Evolutionary conservation across 495 filamentous ascomycete species (phyloP).

Genomic region (Hypoxylon fragiforme): DNA sequence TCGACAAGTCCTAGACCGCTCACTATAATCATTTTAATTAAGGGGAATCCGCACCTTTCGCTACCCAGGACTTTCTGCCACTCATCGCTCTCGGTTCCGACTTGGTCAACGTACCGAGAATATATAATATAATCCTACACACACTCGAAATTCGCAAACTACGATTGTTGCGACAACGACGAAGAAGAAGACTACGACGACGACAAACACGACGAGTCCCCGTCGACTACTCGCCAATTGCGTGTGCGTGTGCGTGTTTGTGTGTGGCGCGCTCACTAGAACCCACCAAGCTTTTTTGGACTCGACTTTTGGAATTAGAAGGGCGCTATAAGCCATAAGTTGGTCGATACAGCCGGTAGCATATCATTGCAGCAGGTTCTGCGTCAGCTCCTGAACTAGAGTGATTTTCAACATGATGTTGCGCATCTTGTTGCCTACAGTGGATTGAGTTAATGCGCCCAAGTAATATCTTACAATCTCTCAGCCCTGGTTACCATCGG

Average conservation of each 20-base stretch:
- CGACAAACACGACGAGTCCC: constrained; percentile 14
- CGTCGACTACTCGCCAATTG: constrained; percentile 11
- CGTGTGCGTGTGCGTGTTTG: too few relatives aligned
- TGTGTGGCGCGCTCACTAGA: constrained; percentile 19
- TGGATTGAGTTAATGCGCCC: constrained; percentile 41
- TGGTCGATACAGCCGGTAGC: constrained; percentile 13
- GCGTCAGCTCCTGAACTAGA: constrained; percentile 20
- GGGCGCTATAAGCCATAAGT: constrained; percentile 29
- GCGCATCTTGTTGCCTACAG: constrained; percentile 32
- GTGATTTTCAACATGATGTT: constrained; percentile 27
- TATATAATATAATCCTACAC: too few relatives aligned
- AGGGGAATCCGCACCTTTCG: too few relatives aligned
- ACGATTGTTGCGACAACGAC: too few relatives aligned
- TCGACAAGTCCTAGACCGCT: too few relatives aligned
- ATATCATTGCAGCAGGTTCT: constrained; percentile 26
- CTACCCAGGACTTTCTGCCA: constrained; percentile 19
- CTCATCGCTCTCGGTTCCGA: constrained; percentile 20
- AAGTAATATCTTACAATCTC: constrained; percentile 34
- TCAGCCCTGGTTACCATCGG: constrained; percentile 8
- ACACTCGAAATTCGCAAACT: too few relatives aligned
- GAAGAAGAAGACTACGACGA: too few relatives aligned
- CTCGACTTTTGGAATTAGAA: constrained; percentile 38
- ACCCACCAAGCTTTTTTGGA: constrained; percentile 29
- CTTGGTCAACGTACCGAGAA: too few relatives aligned
- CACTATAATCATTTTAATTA: too few relatives aligned